Base-by-base conservation (phyloP, 305 asterid genomes). In the Fraxinus greggii region DNA sequence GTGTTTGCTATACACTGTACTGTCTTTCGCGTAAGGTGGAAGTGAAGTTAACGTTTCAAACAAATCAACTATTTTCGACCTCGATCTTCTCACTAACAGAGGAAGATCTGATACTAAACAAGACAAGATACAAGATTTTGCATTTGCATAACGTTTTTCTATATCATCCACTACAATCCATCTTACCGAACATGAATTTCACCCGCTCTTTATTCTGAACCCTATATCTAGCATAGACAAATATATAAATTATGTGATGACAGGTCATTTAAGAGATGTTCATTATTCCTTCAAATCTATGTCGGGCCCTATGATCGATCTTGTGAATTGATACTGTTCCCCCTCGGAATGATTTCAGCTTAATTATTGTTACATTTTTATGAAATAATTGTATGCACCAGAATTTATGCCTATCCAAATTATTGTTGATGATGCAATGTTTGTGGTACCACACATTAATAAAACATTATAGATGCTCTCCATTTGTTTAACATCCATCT, bases 381-480 rank as follows among this genome's bases (percentile, higher is more conserved):
- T 42, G 28, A 74, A 36, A 74, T 74, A 33, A 72, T 72, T 74
- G 32, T 67, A 10, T 28, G 74, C 33, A n/a, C 59, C 29, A 38
- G 32, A 74, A 74, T 74, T 74, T 35, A 74, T 74, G 78, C 54
- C 35, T 36, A 74, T 74, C 78, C 29, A 74, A 12, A 67, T 67
- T 10, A 74, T 35, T 36, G 56, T 38, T 0, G 51, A 26, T 38
- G 78, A 65, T 74, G 78, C 56, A 74, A 74, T 74, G 54, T 38
- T 23, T 74, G 31, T 74, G 56, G 54, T 74, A 23, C 74, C 74
- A 67, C 74, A 67, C n/a, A 67, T 67, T 9, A 65, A 26, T 65
- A 65, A 26, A 65, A 65, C 35, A 24, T 65, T 26, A 13, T 26
- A 65, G 73, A 65, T 65, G 73, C 73, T 65, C 36, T 65, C 35